phyloP scores from a whole-genome alignment of 495 filamentous ascomycete genomes.

The Aspergillus avenaceus region DNA sequence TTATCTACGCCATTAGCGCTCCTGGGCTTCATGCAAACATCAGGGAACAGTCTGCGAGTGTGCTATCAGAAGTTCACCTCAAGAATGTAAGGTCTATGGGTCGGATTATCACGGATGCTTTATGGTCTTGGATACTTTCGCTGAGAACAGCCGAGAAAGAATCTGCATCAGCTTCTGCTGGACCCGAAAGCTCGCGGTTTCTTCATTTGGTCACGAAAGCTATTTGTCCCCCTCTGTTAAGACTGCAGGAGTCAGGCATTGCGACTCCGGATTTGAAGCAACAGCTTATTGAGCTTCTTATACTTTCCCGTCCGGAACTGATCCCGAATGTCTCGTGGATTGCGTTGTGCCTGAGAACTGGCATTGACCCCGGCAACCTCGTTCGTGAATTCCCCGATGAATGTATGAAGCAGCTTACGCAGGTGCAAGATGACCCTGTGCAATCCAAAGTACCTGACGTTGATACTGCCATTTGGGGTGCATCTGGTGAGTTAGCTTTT shows the following conservation, averaged over 20 bases:
- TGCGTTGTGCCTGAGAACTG: slow-evolving; percentile 69
- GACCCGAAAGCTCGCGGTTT: slow-evolving; percentile 48
- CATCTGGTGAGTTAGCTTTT: slow-evolving; percentile 87
- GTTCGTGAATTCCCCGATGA: slow-evolving; percentile 47
- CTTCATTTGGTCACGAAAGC: slow-evolving; percentile 64
- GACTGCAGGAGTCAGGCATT: slow-evolving; percentile 28
- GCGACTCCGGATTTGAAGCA: slow-evolving; percentile 45
- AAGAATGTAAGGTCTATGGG: slow-evolving; percentile 51
- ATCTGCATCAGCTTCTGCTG: slow-evolving; percentile 63
- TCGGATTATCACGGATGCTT: slow-evolving; percentile 56
- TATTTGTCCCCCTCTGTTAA: slow-evolving; percentile 55
- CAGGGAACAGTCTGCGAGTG: slow-evolving; percentile 53
- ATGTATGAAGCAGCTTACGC: slow-evolving; percentile 45
- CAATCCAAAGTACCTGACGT: slow-evolving; percentile 42
- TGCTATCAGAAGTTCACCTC: slow-evolving; percentile 57
- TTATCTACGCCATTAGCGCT: slow-evolving; percentile 73
- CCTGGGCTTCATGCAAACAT: slow-evolving; percentile 50
- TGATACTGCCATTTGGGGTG: slow-evolving; percentile 67
- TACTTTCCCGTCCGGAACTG: slow-evolving; percentile 73
- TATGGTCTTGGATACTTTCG: slow-evolving; percentile 79
- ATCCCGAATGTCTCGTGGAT: slow-evolving; percentile 84
- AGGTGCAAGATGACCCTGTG: slow-evolving; percentile 36
- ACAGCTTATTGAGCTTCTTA: slow-evolving; percentile 68
- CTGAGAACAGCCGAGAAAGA: slow-evolving; percentile 70
- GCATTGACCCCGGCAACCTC: slow-evolving; percentile 77